Evolutionary conservation across 768 basidiomycete species (phyloP).

Genomic region (Chiua virens): DNA sequence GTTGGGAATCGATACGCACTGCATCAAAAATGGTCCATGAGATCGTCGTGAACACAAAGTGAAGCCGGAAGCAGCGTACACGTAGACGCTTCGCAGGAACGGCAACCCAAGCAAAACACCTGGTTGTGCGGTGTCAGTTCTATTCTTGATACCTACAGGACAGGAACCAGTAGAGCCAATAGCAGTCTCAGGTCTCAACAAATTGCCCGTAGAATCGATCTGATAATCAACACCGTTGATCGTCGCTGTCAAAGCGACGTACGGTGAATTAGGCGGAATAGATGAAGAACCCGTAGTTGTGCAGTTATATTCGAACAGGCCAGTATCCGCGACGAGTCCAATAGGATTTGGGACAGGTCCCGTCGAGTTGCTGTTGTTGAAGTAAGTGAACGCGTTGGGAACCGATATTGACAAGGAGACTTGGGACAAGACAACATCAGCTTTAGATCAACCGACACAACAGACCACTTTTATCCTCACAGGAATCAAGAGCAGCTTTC

Average conservation of each 20-base stretch:
- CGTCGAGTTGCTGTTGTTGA: conserved; percentile 14
- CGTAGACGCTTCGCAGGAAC: conserved; percentile 32
- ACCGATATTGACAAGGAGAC: conserved; percentile 15
- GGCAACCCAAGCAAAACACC: conserved; percentile 23
- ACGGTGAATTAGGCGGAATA: conserved; percentile 12
- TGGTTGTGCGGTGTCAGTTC: conserved; percentile 10
- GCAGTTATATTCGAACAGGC: conserved; percentile 17
- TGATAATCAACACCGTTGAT: conserved; percentile 35
- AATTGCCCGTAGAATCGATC: conserved; percentile 24
- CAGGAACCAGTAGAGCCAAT: conserved; percentile 3
- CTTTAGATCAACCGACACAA: not conserved
- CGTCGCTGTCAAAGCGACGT: conserved; percentile 24
- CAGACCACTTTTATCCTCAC: conserved; percentile 15
- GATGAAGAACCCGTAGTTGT: not conserved
- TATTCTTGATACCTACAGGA: conserved; percentile 22
- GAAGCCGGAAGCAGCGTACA: conserved; percentile 17
- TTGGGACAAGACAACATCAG: conserved; percentile 4
- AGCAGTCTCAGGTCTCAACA: conserved; percentile 13
- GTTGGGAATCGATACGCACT: conserved; percentile 36
- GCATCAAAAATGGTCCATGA: too few relatives aligned
- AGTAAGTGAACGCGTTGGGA: conserved; percentile 19
- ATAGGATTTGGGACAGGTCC: conserved; percentile 23
- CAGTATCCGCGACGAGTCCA: not conserved
- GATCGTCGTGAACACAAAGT: not conserved
- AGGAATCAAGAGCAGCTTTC: conserved; percentile 24